Evolutionary conservation across 768 basidiomycete genomes (phyloP).

Genomic region (Leccinum pellstonianum): DNA sequence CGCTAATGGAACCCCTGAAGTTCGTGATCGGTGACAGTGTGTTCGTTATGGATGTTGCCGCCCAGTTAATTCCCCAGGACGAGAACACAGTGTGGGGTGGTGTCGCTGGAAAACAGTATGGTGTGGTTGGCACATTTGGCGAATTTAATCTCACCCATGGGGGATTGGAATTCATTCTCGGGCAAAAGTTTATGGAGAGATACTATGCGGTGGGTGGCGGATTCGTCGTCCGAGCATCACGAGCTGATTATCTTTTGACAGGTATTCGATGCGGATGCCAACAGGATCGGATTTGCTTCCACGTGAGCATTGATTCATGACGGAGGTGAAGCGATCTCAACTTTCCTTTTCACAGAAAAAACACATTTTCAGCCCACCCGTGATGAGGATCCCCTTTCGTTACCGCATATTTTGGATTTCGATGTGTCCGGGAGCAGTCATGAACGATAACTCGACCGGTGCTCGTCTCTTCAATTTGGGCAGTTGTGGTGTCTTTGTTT

Average conservation of each 20-base stretch:
- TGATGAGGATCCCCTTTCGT: neutral
- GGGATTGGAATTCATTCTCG: neutral
- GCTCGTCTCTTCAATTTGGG: no score
- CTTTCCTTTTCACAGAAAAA: neutral
- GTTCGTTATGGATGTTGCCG: neutral
- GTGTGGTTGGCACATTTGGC: neutral
- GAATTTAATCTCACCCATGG: no score
- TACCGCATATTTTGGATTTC: no score
- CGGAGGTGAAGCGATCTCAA: neutral
- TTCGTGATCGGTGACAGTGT: slow-evolving; percentile 3
- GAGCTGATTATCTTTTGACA: neutral
- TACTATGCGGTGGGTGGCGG: neutral
- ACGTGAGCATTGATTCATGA: neutral
- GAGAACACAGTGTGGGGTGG: neutral
- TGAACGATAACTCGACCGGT: no score
- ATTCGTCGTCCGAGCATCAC: neutral
- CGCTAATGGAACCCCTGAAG: slow-evolving; percentile 7
- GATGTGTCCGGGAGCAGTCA: neutral
- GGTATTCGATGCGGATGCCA: slow-evolving; percentile 1
- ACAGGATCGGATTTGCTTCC: neutral
- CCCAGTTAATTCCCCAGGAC: neutral
- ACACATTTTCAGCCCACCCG: neutral
- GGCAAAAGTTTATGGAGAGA: neutral
- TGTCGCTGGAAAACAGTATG: neutral
- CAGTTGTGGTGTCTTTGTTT: neutral